These are phyloP conservation scores for Quercus tomentella DNA, from an alignment of 331 rosid species.

Conservation along the genomic window DNA sequence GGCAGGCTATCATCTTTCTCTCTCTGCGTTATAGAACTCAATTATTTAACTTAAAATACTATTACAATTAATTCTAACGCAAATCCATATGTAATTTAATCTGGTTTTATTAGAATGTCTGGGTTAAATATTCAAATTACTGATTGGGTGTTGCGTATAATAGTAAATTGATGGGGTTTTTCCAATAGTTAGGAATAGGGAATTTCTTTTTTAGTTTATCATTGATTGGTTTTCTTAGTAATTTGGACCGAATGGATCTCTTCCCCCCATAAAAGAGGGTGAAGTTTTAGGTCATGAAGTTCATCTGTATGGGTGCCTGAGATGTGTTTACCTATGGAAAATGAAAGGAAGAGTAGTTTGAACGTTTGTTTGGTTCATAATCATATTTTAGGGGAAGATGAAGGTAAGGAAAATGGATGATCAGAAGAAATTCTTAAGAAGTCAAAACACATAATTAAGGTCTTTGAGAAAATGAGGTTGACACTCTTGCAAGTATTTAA, in stretches of 20 bases:
- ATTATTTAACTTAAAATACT: background rate
- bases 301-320: too few relatives aligned
- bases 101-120: background rate
- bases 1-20: slow-evolving; percentile 54
- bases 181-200: background rate
- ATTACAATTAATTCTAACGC: background rate
- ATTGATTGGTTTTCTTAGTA: background rate
- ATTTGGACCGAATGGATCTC: background rate
- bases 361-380: background rate
- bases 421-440: background rate
- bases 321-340: too few relatives aligned
- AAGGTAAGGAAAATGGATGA: background rate
- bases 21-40: background rate
- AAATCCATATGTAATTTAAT: background rate
- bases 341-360: too few relatives aligned
- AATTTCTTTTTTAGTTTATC: background rate
- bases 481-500: background rate
- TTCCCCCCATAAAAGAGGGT: too few relatives aligned
- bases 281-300: too few relatives aligned
- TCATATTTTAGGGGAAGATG: background rate
- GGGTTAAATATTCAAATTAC: background rate
- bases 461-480: background rate
- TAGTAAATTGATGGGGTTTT: background rate
- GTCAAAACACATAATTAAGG: background rate
- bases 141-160: background rate